Evolutionary conservation across 2,329 filamentous ascomycete genomes (phyloP).

Genomic region (Stachybotrys chlorohalonatus): DNA sequence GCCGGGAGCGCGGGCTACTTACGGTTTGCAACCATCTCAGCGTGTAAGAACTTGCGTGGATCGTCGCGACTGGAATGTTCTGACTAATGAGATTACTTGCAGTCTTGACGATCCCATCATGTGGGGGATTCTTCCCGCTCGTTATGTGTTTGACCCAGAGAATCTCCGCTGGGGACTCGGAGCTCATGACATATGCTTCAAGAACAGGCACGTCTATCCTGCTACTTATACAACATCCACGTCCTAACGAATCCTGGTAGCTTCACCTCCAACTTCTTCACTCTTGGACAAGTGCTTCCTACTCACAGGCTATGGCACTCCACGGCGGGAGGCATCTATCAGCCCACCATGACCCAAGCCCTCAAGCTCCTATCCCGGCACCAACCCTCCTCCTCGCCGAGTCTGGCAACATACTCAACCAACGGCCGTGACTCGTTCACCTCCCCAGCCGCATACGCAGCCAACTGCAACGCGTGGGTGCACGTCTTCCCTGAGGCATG

Average conservation of each 20-base stretch:
- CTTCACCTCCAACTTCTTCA: conserved; percentile 69
- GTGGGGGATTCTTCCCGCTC: conserved; percentile 79
- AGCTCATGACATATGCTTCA: conserved; percentile 93
- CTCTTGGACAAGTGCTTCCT: conserved; percentile 79
- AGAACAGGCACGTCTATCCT: conserved; percentile 52
- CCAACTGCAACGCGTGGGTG: conserved; percentile 71
- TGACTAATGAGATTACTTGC: conserved; percentile 3
- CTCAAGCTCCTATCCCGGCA: conserved; percentile 67
- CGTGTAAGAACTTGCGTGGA: conserved; percentile 19
- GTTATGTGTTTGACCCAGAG: conserved; percentile 59
- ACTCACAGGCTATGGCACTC: conserved; percentile 78
- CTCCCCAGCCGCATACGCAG: conserved; percentile 62
- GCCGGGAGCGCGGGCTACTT: conserved; percentile 66
- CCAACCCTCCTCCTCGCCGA: conserved; percentile 25
- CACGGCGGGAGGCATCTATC: conserved; percentile 72
- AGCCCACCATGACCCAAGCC: conserved; percentile 79
- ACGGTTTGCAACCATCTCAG: conserved; percentile 49
- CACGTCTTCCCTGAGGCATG: conserved; percentile 95
- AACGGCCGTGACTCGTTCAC: conserved; percentile 56
- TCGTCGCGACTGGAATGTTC: neutral
- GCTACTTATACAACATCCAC: neutral
- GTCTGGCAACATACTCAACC: conserved; percentile 53
- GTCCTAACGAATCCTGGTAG: conserved; percentile 29
- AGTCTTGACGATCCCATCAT: conserved; percentile 91
- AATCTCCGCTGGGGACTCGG: conserved; percentile 85